Evolutionary conservation across 805 yeast genomes (phyloP).

Genomic region (Starmerella potacharoeniae): DNA sequence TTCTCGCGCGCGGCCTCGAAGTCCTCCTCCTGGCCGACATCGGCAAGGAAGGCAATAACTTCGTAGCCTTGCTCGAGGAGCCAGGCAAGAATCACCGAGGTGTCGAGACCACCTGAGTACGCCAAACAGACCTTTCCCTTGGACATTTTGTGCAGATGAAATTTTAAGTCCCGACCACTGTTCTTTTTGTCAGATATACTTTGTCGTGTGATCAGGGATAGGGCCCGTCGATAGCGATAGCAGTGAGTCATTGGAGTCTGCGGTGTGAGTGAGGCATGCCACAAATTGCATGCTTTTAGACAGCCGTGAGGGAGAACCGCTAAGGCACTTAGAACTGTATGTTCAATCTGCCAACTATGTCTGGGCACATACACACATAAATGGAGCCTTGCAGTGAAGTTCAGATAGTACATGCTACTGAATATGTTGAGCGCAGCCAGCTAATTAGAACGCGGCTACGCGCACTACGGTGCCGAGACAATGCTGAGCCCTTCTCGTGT

Average conservation of each 20-base stretch:
- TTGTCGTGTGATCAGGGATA: slow-evolving; percentile 2
- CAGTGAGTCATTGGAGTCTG: neutral
- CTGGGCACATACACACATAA: too few species aligned
- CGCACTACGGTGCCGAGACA: too few species aligned
- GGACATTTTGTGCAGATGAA: slow-evolving; percentile 43
- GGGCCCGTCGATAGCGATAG: neutral
- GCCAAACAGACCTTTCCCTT: slow-evolving; percentile 99
- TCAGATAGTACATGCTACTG: too few species aligned
- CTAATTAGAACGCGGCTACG: too few species aligned
- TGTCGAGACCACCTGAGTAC: slow-evolving; percentile 97
- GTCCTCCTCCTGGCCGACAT: slow-evolving; percentile 99
- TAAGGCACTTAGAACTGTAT: too few species aligned
- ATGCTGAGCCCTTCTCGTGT: too few species aligned
- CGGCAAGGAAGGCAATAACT: slow-evolving; percentile 95
- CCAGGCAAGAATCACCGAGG: slow-evolving; percentile 97
- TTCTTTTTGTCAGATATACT: neutral
- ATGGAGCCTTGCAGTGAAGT: too few species aligned
- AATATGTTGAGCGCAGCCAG: too few species aligned
- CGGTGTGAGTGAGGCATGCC: too few species aligned
- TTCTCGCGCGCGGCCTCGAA: slow-evolving; percentile 93
- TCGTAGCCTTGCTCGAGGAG: slow-evolving; percentile 95
- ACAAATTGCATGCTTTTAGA: too few species aligned
- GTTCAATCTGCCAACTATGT: too few species aligned
- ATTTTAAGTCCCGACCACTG: neutral
- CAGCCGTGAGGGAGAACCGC: too few species aligned